These are phyloP conservation scores for Hygrophoropsis aurantiaca DNA, from an alignment of 768 basidiomycete genomes.

Conservation along the genomic window DNA sequence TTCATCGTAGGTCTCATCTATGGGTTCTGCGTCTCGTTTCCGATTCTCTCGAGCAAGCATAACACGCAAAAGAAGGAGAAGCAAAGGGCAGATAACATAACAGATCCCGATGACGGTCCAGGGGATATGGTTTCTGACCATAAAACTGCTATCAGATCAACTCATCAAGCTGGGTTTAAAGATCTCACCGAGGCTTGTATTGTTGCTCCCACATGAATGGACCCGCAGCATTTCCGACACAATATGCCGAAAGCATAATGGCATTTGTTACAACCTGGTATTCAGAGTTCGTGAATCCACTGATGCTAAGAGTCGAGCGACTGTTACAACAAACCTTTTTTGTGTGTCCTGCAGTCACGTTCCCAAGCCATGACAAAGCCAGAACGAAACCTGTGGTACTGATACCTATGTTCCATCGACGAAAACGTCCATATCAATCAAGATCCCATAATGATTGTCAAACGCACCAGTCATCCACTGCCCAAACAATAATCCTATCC, in stretches of 20 bases:
- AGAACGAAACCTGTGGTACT: constrained; percentile 60
- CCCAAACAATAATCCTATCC: constrained; percentile 58
- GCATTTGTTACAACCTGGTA: constrained; percentile 51
- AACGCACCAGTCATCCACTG: constrained; percentile 52
- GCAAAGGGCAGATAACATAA: constrained; percentile 49
- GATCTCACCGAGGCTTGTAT: constrained; percentile 54
- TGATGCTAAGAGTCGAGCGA: background rate
- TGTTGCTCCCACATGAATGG: constrained; percentile 72
- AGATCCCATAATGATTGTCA: background rate
- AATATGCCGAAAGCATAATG: constrained; percentile 66
- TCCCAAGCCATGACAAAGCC: constrained; percentile 58
- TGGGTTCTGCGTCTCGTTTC: constrained; percentile 52
- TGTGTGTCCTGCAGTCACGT: constrained; percentile 66
- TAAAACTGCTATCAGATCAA: background rate
- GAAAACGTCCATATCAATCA: background rate
- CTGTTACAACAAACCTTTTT: constrained; percentile 43
- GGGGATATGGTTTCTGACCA: constrained; percentile 57
- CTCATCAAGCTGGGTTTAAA: background rate
- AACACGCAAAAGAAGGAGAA: constrained; percentile 38
- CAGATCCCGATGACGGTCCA: constrained; percentile 71
- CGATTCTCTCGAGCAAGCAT: constrained; percentile 58
- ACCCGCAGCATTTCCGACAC: constrained; percentile 57
- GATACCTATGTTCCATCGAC: constrained; percentile 32
- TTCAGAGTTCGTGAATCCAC: background rate
- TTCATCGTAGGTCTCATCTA: constrained; percentile 54